Evolutionary conservation across 768 basidiomycete species (phyloP).

Genomic region (Tricholoma matsutake): DNA sequence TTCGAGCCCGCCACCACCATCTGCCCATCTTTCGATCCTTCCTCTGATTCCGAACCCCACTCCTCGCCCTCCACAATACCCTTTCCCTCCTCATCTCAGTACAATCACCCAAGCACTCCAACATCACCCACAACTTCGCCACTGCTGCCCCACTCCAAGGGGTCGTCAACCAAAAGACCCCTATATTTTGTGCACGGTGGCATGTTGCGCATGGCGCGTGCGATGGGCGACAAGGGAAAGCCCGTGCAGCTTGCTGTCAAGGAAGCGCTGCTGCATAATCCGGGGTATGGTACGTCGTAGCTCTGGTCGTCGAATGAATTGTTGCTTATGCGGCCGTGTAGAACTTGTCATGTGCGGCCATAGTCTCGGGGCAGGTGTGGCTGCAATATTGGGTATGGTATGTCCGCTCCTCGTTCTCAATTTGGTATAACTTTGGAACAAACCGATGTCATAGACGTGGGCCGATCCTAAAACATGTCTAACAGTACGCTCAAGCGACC

Average conservation of each 20-base stretch:
- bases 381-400: constrained; percentile 69
- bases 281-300: constrained; percentile 61
- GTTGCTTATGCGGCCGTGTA: constrained; percentile 18
- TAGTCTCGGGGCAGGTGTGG: constrained; percentile 82
- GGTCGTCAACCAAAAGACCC: constrained; percentile 13
- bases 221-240: constrained; percentile 74
- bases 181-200: constrained; percentile 74
- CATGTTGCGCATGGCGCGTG: constrained; percentile 74
- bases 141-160: constrained; percentile 7
- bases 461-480: constrained; percentile 77
- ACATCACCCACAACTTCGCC: constrained; percentile 17
- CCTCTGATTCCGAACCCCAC: constrained; percentile 15
- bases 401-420: constrained; percentile 20
- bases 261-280: constrained; percentile 65
- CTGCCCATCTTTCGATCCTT: constrained; percentile 9
- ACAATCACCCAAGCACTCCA: constrained; percentile 15
- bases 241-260: constrained; percentile 75
- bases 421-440: background rate
- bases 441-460: constrained; percentile 62
- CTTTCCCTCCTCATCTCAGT: constrained; percentile 31
- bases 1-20: constrained; percentile 53
- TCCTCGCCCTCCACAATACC: constrained; percentile 33
- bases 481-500: constrained; percentile 63
- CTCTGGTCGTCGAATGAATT: background rate
- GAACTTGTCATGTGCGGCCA: constrained; percentile 80